These are phyloP conservation scores for Jatropha podagrica DNA, from an alignment of 441 rosid genomes.

Conservation along the genomic window DNA sequence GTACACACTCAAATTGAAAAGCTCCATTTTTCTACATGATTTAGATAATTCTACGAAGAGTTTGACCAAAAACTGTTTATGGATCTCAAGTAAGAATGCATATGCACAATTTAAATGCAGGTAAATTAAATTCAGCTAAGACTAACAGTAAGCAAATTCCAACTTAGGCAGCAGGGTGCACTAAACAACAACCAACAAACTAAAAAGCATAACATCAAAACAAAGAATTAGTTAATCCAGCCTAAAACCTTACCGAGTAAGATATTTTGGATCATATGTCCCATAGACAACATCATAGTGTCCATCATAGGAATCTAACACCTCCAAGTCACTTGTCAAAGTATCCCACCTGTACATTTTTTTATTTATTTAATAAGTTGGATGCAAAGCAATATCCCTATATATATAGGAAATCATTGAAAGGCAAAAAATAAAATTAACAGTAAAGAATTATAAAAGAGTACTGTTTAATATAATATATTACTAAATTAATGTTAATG, in stretches of 20 bases:
- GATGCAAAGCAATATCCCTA: neutral
- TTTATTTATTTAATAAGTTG: conserved; percentile 1
- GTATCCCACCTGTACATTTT: conserved; percentile 88
- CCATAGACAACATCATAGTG: conserved; percentile 90
- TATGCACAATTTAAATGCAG: neutral
- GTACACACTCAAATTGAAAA: neutral
- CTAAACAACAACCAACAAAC: neutral
- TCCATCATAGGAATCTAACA: conserved; percentile 85
- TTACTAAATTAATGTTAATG: neutral
- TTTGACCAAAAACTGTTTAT: neutral
- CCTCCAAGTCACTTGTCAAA: conserved; percentile 87
- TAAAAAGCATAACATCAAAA: neutral
- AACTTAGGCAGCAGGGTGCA: neutral
- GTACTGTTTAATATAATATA: neutral
- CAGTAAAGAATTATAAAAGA: neutral
- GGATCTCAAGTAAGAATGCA: neutral
- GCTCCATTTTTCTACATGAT: neutral
- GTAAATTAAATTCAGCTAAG: neutral
- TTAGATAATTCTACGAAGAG: neutral
- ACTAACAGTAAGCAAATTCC: neutral
- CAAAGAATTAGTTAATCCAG: neutral
- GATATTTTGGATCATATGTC: conserved; percentile 78
- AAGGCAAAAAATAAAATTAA: neutral
- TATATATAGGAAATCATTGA: neutral
- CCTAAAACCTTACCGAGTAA: conserved; percentile 61